These are phyloP conservation scores for Mycocentrospora acerina DNA, from an alignment of 2,329 filamentous ascomycete species.

Conservation along the genomic window DNA sequence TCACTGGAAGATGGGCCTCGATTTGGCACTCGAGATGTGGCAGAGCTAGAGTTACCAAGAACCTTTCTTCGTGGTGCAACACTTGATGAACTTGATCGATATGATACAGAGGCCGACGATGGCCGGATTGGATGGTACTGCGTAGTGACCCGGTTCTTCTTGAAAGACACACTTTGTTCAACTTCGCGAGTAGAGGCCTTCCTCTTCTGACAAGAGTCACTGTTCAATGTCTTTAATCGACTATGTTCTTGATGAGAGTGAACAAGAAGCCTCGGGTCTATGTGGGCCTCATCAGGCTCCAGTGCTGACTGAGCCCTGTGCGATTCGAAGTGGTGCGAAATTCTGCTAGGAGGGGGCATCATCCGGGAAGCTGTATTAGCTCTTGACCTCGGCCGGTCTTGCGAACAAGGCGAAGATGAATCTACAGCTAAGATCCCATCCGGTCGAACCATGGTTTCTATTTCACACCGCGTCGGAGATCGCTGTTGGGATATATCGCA, in stretches of 20 bases:
- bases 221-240: background rate
- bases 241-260: background rate
- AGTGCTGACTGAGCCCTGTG: background rate
- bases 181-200: conserved; percentile 4
- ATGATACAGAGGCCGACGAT: background rate
- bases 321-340: background rate
- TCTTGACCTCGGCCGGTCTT: conserved; percentile 27
- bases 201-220: conserved; percentile 9
- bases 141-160: conserved; percentile 10
- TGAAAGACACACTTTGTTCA: conserved; percentile 3
- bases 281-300: background rate
- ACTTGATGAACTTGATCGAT: background rate
- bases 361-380: conserved; percentile 38
- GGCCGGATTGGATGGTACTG: background rate
- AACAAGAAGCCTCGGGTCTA: background rate
- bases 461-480: background rate
- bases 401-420: conserved; percentile 8
- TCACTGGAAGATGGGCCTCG: background rate
- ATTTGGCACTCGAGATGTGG: background rate
- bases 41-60: background rate
- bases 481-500: background rate
- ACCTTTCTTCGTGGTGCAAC: background rate
- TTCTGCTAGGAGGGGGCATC: conserved; percentile 12
- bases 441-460: background rate
- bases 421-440: conserved; percentile 1